Evolutionary conservation across 768 basidiomycete genomes (phyloP).

Genomic region (Termitomyces sp.): DNA sequence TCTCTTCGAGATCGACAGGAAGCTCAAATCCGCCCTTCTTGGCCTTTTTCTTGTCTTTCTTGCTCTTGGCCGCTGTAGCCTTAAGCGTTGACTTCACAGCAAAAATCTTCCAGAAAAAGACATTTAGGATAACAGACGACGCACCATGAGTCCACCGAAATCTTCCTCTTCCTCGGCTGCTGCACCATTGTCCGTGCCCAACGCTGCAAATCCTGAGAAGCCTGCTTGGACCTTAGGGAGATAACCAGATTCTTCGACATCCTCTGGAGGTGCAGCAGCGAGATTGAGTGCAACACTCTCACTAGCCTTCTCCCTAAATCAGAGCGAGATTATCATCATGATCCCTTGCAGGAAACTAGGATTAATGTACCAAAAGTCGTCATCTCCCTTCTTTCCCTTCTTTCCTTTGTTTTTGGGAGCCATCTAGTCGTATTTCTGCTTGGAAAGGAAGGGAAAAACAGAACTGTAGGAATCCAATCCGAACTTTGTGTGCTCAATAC

Average conservation of each 20-base stretch:
- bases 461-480: not conserved
- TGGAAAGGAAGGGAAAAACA: not conserved
- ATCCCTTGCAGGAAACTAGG: constrained; percentile 9
- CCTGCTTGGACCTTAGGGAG: constrained; percentile 23
- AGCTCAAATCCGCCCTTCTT: constrained; percentile 48
- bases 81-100: constrained; percentile 54
- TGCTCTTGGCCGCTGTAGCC: constrained; percentile 40
- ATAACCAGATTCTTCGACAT: constrained; percentile 20
- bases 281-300: constrained; percentile 44
- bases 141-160: constrained; percentile 74
- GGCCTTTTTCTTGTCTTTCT: constrained; percentile 48
- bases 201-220: constrained; percentile 48
- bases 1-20: constrained; percentile 23
- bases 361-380: constrained; percentile 72
- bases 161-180: constrained; percentile 49
- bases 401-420: constrained; percentile 73
- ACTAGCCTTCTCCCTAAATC: constrained; percentile 57
- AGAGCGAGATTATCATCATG: constrained; percentile 13
- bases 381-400: constrained; percentile 77
- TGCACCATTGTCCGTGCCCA: constrained; percentile 36
- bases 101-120: not conserved
- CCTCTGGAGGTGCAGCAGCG: constrained; percentile 34
- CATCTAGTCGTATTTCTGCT: constrained; percentile 26
- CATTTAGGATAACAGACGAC: constrained; percentile 14
- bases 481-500: not conserved